Evolutionary conservation across 345 rosid species (phyloP).

Genomic region (Schrenkiella parvula): DNA sequence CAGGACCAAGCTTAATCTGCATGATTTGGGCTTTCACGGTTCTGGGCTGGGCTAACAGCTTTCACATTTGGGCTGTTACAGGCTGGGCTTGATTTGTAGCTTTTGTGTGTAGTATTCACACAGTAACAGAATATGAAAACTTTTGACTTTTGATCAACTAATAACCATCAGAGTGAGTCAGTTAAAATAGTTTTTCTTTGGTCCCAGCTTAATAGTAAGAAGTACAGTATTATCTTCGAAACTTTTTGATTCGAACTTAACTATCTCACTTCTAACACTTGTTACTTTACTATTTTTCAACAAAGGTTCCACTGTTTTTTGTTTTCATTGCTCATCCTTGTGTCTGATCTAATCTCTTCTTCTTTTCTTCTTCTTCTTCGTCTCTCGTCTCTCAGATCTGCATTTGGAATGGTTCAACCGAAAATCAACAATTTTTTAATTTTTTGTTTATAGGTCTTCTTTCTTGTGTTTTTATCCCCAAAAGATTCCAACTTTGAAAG

Average conservation of each 20-base stretch:
- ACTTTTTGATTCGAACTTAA: not conserved
- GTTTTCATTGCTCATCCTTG: constrained; percentile 14
- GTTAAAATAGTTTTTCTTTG: constrained; percentile 1
- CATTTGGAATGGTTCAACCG: not conserved
- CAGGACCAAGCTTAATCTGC: not conserved
- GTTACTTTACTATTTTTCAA: constrained; percentile 11
- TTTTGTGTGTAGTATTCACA: not conserved
- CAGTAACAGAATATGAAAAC: not conserved
- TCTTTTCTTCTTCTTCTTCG: constrained; percentile 1
- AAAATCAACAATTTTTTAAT: not conserved
- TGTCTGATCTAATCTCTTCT: constrained; percentile 14
- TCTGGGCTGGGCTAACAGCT: constrained; percentile 1
- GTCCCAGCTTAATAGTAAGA: not conserved
- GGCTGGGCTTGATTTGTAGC: no score
- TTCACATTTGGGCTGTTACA: no score
- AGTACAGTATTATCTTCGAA: not conserved
- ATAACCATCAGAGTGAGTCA: not conserved
- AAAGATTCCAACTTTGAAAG: not conserved
- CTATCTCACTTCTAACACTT: not conserved
- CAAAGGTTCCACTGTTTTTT: constrained; percentile 27
- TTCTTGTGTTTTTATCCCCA: not conserved
- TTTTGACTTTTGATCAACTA: not conserved
- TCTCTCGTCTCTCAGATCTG: not conserved
- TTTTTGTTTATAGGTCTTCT: not conserved
- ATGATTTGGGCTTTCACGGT: not conserved